phyloP scores from a whole-genome alignment of 257 asterid genomes.

The Penstemon newberryi region DNA sequence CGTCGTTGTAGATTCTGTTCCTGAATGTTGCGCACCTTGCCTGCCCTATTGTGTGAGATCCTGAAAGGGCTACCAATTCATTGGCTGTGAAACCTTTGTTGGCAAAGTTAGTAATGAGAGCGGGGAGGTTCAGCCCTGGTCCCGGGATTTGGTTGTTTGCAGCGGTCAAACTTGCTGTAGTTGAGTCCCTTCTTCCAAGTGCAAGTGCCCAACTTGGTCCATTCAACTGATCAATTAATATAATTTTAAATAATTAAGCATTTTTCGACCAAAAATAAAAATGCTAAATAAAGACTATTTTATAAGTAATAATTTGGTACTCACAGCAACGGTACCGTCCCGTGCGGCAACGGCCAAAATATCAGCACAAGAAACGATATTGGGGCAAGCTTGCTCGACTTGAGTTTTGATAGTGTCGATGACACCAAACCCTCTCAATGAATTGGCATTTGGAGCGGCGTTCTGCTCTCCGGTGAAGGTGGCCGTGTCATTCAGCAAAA shows the following conservation, averaged over 20 bases:
- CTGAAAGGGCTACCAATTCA: conserved; percentile 82
- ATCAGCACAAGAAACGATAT: conserved; percentile 76
- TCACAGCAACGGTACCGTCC: conserved; percentile 63
- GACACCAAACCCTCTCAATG: conserved; percentile 67
- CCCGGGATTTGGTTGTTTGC: conserved; percentile 59
- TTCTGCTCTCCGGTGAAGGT: conserved; percentile 66
- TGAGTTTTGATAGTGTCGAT: conserved; percentile 67
- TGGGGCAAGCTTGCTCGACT: conserved; percentile 50
- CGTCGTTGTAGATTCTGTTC: conserved; percentile 54
- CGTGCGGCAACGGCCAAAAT: conserved; percentile 69
- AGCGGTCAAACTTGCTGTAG: conserved; percentile 49
- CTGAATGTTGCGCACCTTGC: conserved; percentile 59
- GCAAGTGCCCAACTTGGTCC: conserved; percentile 71
- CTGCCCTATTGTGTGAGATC: conserved; percentile 69
- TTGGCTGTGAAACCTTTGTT: conserved; percentile 58
- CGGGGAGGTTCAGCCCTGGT: conserved; percentile 41
- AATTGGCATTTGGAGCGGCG: conserved; percentile 64
- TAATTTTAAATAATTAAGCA: no score
- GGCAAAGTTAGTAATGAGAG: conserved; percentile 56
- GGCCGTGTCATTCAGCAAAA: conserved; percentile 62
- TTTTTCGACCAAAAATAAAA: no score
- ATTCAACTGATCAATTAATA: conserved; percentile 30
- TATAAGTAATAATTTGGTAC: conserved; percentile 10
- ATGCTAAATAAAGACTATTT: no score
- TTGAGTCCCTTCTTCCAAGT: conserved; percentile 70